These are phyloP conservation scores for Podaxis mareebaensis DNA, from an alignment of 768 basidiomycete genomes.

Conservation along the genomic window DNA sequence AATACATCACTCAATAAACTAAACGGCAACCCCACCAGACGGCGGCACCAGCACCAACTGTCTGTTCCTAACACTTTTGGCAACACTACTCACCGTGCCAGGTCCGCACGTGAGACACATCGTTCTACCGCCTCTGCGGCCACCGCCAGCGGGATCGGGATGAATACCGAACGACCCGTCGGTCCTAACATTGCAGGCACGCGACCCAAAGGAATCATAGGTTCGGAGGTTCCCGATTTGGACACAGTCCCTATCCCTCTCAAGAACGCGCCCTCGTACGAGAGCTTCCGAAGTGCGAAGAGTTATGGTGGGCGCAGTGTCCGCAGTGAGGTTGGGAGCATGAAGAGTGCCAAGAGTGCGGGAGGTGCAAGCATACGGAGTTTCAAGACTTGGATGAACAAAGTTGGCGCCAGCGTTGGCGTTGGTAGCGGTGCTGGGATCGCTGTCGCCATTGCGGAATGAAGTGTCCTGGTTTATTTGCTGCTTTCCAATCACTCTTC, in stretches of 20 bases:
- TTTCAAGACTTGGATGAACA: slow-evolving; percentile 42
- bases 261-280: slow-evolving; percentile 39
- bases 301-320: slow-evolving; percentile 43
- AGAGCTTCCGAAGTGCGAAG: slow-evolving; percentile 45
- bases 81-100: slow-evolving; percentile 1
- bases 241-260: slow-evolving; percentile 1
- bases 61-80: not conserved
- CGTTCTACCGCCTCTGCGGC: not conserved
- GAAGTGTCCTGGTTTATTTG: slow-evolving; percentile 9
- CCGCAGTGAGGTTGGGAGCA: slow-evolving; percentile 39
- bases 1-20: slow-evolving; percentile 15
- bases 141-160: not conserved
- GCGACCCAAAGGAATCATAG: slow-evolving; percentile 13
- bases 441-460: slow-evolving; percentile 15
- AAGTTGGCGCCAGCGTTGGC: slow-evolving; percentile 23
- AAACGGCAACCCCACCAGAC: slow-evolving; percentile 1
- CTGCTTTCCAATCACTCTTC: not conserved
- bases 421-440: not conserved
- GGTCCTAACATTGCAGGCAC: slow-evolving; percentile 12
- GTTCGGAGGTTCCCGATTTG: slow-evolving; percentile 1
- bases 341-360: slow-evolving; percentile 36
- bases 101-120: not conserved
- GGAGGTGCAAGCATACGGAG: slow-evolving; percentile 30
- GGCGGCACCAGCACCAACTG: not conserved
- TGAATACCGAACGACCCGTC: slow-evolving; percentile 1